Base-by-base conservation (phyloP, 371 early-diverging fungal species). In the Blakeslea trispora region DNA sequence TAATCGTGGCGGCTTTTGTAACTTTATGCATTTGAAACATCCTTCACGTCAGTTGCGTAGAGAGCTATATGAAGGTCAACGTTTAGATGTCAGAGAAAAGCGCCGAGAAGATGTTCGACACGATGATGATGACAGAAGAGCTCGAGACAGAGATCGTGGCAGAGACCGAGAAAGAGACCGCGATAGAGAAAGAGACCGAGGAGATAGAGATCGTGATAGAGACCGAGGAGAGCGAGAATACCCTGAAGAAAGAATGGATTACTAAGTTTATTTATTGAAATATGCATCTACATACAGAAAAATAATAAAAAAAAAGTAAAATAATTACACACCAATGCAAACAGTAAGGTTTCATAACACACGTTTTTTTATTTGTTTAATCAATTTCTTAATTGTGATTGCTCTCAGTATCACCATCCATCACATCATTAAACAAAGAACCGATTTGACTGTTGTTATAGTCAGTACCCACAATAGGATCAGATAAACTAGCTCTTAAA, bases 11-110 rank as follows among this genome's bases (percentile, higher is more conserved):
- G 98, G 97, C 4, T 89, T 94, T 64, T 99, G 99, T 77, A 98
- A 97, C 76, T 99, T 98, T 75, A 97, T 99, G 98, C 99, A 99
- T 78, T 75, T 96, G 41, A 90, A 92, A 59, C 83, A 84, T 48
- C 93, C 94, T 5, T 80, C 90, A 18, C 81, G 91, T 46, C 63
- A 76, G 41, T 67, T 98, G 47, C 79, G 83, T 59, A 78, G 88
- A 61, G 93, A 93, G 34, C 75, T 98, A 32, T 84, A 81, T 61
- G 92, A 87, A 22, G 90, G 91, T 24, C 98, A 98, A 63, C 71
- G 88, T 48, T 53, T 79, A 42, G 76, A 81, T n/a, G 53, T 81
- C 39, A 72, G 78, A 42, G 85, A 85, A 59, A 84, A 81, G 66
- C 67, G 78, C 44, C 63, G 63, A 17, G 75, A 71, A 42, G 66